These are phyloP conservation scores for Rutstroemia sydowiana DNA, from an alignment of 2,329 filamentous ascomycete genomes.

Conservation along the genomic window DNA sequence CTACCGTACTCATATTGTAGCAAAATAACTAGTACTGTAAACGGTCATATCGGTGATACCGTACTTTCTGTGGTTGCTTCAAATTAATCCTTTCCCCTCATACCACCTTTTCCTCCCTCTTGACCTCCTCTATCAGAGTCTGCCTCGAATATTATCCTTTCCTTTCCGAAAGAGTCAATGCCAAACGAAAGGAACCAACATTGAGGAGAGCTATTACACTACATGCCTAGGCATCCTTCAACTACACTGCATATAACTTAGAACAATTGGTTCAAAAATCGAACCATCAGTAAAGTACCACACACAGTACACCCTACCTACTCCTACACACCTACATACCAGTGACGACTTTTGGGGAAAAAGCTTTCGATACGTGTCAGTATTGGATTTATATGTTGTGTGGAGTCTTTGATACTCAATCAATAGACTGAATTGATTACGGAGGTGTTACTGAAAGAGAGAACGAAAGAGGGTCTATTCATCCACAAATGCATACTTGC, in stretches of 20 bases:
- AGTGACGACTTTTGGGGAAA: neutral
- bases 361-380: neutral
- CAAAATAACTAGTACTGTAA: neutral
- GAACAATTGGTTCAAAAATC: neutral
- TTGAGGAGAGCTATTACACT: neutral
- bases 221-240: neutral
- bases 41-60: no score
- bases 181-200: neutral
- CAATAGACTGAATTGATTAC: no score
- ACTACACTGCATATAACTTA: neutral
- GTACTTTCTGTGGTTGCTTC: neutral
- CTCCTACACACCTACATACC: neutral
- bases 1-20: neutral
- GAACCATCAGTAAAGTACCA: neutral
- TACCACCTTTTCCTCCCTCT: neutral
- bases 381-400: neutral
- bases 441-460: no score
- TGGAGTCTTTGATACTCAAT: no score
- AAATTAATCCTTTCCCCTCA: neutral
- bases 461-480: no score
- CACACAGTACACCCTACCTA: neutral
- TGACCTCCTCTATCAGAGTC: no score
- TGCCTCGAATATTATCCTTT: no score
- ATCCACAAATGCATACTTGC: no score
- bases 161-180: neutral